Evolutionary conservation across 1,284 basidiomycete genomes (phyloP).

Genomic region (Heterobasidion occidentale): DNA sequence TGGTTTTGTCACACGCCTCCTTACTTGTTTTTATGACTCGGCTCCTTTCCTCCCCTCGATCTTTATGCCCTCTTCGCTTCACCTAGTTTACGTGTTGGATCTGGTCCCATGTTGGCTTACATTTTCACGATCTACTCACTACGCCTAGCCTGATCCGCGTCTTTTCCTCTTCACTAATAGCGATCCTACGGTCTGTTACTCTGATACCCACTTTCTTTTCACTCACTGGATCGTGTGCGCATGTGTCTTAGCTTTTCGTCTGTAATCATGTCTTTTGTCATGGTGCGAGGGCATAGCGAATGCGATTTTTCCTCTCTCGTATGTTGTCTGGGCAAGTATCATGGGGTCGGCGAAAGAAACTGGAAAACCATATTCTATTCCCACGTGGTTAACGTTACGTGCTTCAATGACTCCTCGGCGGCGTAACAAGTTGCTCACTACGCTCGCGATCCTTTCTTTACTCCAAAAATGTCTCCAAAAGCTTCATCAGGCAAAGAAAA

Average conservation of each 20-base stretch:
- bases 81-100: conserved; percentile 56
- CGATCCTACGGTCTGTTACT: conserved; percentile 22
- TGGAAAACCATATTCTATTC: background rate
- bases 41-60: conserved; percentile 12
- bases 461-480: conserved; percentile 52
- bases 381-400: background rate
- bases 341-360: too few relatives aligned
- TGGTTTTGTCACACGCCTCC: conserved; percentile 27
- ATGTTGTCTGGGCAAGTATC: too few relatives aligned
- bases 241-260: conserved; percentile 45
- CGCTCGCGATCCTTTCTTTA: too few relatives aligned
- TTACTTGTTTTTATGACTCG: conserved; percentile 2
- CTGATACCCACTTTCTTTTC: conserved; percentile 41
- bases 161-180: conserved; percentile 25
- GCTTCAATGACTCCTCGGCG: background rate
- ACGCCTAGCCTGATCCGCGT: conserved; percentile 44
- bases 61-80: conserved; percentile 19
- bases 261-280: conserved; percentile 44
- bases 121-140: conserved; percentile 33
- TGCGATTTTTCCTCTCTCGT: background rate
- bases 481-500: conserved; percentile 52
- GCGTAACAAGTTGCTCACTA: too few relatives aligned
- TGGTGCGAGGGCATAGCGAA: background rate
- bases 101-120: conserved; percentile 38
- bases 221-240: conserved; percentile 42